phyloP scores from a whole-genome alignment of 352 stramenopile species.

The Globisporangium perplexum region DNA sequence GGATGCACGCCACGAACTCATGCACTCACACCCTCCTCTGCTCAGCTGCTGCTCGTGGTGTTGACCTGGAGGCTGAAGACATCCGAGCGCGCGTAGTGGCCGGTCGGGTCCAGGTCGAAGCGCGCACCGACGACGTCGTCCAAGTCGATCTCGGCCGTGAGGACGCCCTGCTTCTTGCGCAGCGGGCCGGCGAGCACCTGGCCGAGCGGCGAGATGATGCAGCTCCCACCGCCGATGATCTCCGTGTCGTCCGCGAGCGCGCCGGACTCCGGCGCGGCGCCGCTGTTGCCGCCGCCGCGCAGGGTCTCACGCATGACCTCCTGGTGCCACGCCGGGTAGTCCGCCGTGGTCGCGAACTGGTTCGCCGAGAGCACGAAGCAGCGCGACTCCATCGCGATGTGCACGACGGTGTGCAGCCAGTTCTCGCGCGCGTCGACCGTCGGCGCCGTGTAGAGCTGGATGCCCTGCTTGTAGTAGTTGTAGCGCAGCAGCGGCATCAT shows the following conservation, averaged over 20 bases:
- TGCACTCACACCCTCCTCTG: neutral
- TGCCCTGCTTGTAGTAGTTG: slow-evolving; percentile 19
- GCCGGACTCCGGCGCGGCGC: neutral
- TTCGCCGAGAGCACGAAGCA: slow-evolving; percentile 27
- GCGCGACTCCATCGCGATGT: slow-evolving; percentile 24
- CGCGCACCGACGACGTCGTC: slow-evolving; percentile 16
- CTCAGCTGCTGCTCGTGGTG: neutral
- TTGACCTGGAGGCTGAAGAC: slow-evolving; percentile 15
- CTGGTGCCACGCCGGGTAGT: slow-evolving; percentile 18
- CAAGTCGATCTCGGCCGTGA: slow-evolving; percentile 19
- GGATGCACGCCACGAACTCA: neutral
- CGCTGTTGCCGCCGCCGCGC: neutral
- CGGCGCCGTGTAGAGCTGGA: slow-evolving; percentile 20
- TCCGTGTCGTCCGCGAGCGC: slow-evolving; percentile 10
- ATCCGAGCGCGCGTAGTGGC: slow-evolving; percentile 20
- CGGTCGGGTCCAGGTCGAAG: slow-evolving; percentile 17
- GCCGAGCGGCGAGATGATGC: slow-evolving; percentile 21
- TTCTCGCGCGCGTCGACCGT: slow-evolving; percentile 21
- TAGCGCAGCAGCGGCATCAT: slow-evolving; percentile 26
- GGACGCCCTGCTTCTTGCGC: slow-evolving; percentile 12
- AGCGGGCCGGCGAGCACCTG: slow-evolving; percentile 19
- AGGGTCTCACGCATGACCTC: slow-evolving; percentile 8
- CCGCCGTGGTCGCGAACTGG: slow-evolving; percentile 17
- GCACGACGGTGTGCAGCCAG: slow-evolving; percentile 19
- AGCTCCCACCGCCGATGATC: slow-evolving; percentile 22